A percentile compares a stretch with the other conserved stretches of the same genome.
These are phyloP conservation scores for Aulographum hederae DNA, from an alignment of 2,329 filamentous ascomycete genomes.

Conservation along the genomic window DNA sequence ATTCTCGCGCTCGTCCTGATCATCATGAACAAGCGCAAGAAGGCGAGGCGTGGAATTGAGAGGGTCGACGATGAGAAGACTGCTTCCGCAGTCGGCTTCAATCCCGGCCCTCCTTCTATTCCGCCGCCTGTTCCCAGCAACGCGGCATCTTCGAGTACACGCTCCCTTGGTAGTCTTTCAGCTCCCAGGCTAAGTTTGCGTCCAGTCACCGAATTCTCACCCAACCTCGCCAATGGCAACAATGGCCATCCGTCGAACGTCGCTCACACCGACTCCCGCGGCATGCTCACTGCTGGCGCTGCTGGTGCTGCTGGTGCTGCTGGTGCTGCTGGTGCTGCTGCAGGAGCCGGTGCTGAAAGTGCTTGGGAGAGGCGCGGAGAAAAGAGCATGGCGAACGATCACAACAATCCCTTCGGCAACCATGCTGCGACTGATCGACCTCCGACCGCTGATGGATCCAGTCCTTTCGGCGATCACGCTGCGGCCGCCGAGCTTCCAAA, in stretches of 20 bases:
- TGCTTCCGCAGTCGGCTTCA: conserved; percentile 10
- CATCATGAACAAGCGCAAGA: conserved; percentile 55
- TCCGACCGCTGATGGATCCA: conserved; percentile 11
- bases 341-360: background rate
- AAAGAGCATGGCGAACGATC: conserved; percentile 24
- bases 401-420: conserved; percentile 54
- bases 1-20: conserved; percentile 54
- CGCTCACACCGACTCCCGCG: background rate
- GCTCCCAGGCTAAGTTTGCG: conserved; percentile 73
- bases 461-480: conserved; percentile 16
- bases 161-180: conserved; percentile 27
- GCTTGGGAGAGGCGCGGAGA: conserved; percentile 1
- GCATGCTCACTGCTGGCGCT: background rate
- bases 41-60: conserved; percentile 27
- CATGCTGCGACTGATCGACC: conserved; percentile 38
- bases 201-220: conserved; percentile 68
- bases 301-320: conserved; percentile 12
- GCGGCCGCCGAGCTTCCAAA: conserved; percentile 15
- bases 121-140: conserved; percentile 13
- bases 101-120: too few relatives aligned
- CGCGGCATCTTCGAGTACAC: too few relatives aligned
- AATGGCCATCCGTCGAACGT: conserved; percentile 7
- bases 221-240: conserved; percentile 35
- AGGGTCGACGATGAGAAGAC: conserved; percentile 22
- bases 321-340: conserved; percentile 4